Evolutionary conservation across 768 basidiomycete species (phyloP), one percentile per base, ranked within the genome.

Genomic region (Amanita rubescens): DNA sequence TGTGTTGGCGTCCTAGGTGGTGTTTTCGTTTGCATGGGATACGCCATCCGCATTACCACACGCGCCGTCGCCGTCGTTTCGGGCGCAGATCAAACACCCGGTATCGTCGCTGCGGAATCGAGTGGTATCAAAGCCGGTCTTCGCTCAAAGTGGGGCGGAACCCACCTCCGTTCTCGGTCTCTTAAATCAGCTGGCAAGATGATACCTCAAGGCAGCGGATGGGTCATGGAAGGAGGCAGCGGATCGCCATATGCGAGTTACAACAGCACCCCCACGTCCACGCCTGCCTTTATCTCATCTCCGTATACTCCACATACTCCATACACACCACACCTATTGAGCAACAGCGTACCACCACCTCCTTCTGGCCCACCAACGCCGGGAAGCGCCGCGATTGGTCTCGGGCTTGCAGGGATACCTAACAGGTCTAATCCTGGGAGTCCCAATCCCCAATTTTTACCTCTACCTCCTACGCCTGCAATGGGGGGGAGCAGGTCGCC

Each of bases 1-100:
- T 84, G 82, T 58, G 85, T 89, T 5, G 95, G 95, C 17, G 95
- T 97, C 46, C 76, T 99, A 27, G 95, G 95, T 10, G n/a, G n/a
- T n/a, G n/a, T n/a, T n/a, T n/a, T n/a, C n/a, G n/a, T n/a, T n/a
- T n/a, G n/a, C n/a, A n/a, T n/a, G n/a, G n/a, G n/a, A n/a, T n/a
- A n/a, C n/a, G n/a, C n/a, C n/a, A n/a, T n/a, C n/a, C n/a, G n/a
- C n/a, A n/a, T n/a, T n/a, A n/a, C n/a, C n/a, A n/a, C n/a, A n/a
- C n/a, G n/a, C n/a, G n/a, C n/a, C n/a, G n/a, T n/a, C n/a, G n/a
- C n/a, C n/a, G n/a, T n/a, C n/a, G n/a, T n/a, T n/a, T n/a, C n/a
- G n/a, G n/a, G 78, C 20, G 68, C 74, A 9, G 74, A 77, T 59
- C 63, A 71, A 53, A 67, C 75, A 39, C 63, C 64, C 2, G 77